A percentile compares a stretch with the other conserved stretches of the same genome.
These are phyloP conservation scores for Penicillium sp. DNA, from an alignment of 2,329 filamentous ascomycete species.

Conservation along the genomic window DNA sequence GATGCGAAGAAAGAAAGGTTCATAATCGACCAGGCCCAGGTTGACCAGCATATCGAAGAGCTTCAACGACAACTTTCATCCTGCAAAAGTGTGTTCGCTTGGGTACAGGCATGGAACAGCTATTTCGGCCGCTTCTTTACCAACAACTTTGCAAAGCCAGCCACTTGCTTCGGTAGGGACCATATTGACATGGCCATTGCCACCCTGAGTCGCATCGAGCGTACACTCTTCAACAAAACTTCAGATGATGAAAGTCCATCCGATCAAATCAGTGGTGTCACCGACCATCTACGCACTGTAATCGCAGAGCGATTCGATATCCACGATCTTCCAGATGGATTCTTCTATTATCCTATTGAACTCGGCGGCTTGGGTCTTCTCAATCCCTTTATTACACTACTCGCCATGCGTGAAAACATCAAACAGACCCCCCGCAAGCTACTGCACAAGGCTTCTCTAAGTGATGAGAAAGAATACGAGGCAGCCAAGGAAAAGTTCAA, in stretches of 20 bases:
- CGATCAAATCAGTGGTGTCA: constrained; percentile 45
- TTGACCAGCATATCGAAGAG: constrained; percentile 61
- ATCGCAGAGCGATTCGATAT: constrained; percentile 56
- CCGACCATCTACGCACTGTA: constrained; percentile 55
- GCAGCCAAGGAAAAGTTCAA: constrained; percentile 38
- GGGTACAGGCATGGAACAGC: constrained; percentile 61
- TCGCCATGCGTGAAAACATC: constrained; percentile 49
- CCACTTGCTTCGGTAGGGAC: constrained; percentile 54
- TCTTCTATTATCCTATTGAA: constrained; percentile 55
- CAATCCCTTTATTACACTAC: constrained; percentile 52
- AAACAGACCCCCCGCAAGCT: constrained; percentile 36
- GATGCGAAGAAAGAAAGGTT: constrained; percentile 56
- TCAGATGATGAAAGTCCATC: constrained; percentile 1
- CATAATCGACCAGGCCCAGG: constrained; percentile 59
- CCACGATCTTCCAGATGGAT: constrained; percentile 50
- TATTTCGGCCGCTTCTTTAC: constrained; percentile 59
- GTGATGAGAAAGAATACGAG: constrained; percentile 58
- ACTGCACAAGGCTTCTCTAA: constrained; percentile 34
- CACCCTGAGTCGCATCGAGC: constrained; percentile 55
- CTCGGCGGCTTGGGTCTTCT: constrained; percentile 53
- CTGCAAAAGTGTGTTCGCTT: constrained; percentile 58
- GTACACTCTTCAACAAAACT: constrained; percentile 47
- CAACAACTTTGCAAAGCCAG: constrained; percentile 58
- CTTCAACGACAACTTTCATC: constrained; percentile 58
- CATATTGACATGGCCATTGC: constrained; percentile 58